These are phyloP conservation scores for Panicum virgatum DNA, from an alignment of 202 grass and related monocot species.

Conservation along the genomic window DNA sequence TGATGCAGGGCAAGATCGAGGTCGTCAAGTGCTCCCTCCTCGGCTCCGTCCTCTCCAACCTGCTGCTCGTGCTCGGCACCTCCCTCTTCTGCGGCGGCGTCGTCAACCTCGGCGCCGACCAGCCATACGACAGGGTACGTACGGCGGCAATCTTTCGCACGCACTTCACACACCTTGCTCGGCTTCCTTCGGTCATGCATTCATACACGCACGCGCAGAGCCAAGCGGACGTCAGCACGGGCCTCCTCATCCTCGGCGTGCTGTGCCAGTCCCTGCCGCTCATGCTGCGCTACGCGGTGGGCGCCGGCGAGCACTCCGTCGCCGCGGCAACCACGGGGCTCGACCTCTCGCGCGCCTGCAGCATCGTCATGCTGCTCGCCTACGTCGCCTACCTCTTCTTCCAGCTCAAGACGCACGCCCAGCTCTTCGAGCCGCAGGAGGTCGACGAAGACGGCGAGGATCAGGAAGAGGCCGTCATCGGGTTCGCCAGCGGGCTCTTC, in stretches of 20 bases:
- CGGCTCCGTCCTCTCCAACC: slow-evolving; percentile 91
- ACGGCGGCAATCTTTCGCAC: too few species aligned
- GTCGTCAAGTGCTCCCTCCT: slow-evolving; percentile 89
- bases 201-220: slow-evolving; percentile 14
- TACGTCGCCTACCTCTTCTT: slow-evolving; percentile 94
- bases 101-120: slow-evolving; percentile 53
- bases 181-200: too few species aligned
- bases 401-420: slow-evolving; percentile 92
- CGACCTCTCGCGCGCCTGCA: slow-evolving; percentile 70
- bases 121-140: slow-evolving; percentile 80
- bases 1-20: slow-evolving; percentile 67
- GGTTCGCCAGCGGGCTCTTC: slow-evolving; percentile 60
- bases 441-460: slow-evolving; percentile 35
- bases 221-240: slow-evolving; percentile 76
- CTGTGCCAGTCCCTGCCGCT: slow-evolving; percentile 78
- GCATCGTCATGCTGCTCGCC: slow-evolving; percentile 93
- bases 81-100: slow-evolving; percentile 90
- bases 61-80: slow-evolving; percentile 85
- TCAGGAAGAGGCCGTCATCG: slow-evolving; percentile 62
- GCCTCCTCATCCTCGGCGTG: slow-evolving; percentile 67
- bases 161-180: too few species aligned
- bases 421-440: slow-evolving; percentile 80
- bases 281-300: slow-evolving; percentile 58
- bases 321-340: slow-evolving; percentile 40
- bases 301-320: slow-evolving; percentile 38